Evolutionary conservation across 1,139 yeast genomes (phyloP).

Genomic region (Zygoascus sp.): DNA sequence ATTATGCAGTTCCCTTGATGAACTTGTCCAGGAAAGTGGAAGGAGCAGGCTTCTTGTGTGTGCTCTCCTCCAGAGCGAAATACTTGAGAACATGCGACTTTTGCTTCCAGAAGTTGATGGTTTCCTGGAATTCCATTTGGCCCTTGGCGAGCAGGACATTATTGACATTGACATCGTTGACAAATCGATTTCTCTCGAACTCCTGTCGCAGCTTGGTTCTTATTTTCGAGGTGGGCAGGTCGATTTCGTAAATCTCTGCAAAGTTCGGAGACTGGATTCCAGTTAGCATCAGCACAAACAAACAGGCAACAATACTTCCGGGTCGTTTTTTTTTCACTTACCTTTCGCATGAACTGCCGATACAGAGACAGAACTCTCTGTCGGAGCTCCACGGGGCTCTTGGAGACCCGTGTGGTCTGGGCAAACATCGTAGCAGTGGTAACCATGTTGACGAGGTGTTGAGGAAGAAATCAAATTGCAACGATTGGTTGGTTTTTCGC

Average conservation of each 20-base stretch:
- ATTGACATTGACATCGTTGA: conserved; percentile 57
- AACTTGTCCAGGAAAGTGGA: conserved; percentile 58
- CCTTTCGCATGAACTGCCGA: conserved; percentile 63
- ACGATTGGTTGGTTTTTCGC: not conserved
- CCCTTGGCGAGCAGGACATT: conserved; percentile 76
- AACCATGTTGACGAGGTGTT: conserved; percentile 6
- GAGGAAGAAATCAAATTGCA: conserved; percentile 1
- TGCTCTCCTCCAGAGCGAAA: conserved; percentile 58
- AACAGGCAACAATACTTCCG: too few relatives aligned
- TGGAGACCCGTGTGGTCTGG: conserved; percentile 69
- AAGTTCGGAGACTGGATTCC: conserved; percentile 38
- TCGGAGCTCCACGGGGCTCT: conserved; percentile 58
- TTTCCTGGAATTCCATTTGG: conserved; percentile 87
- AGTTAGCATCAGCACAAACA: too few relatives aligned
- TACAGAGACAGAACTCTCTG: conserved; percentile 64
- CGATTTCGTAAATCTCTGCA: conserved; percentile 67
- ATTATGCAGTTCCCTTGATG: conserved; percentile 46
- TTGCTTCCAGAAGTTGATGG: conserved; percentile 88
- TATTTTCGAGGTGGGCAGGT: conserved; percentile 75
- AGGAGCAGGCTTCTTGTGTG: conserved; percentile 31
- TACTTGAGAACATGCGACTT: conserved; percentile 77
- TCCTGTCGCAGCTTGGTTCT: conserved; percentile 86
- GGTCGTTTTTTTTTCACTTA: too few relatives aligned
- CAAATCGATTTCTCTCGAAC: conserved; percentile 79
- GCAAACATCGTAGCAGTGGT: conserved; percentile 70